Conservation (phyloP, 768 basidiomycete genomes). For the Holtermanniella nyarrowii region DNA sequence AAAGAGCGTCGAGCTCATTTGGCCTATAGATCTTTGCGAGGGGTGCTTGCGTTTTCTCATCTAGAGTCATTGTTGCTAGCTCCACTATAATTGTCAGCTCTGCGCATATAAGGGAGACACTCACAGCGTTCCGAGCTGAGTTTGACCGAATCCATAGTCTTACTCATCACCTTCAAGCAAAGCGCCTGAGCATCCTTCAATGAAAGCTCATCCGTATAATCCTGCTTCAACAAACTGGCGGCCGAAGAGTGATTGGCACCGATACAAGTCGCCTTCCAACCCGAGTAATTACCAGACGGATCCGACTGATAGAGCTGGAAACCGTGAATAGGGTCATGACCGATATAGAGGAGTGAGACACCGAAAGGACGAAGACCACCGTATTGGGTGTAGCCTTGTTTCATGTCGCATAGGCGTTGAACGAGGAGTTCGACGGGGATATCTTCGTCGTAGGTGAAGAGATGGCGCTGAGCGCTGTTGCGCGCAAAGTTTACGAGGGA, state of each 20-base stretch:
- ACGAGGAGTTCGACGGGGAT: conserved; percentile 95
- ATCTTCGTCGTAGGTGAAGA: conserved; percentile 87
- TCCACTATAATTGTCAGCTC: conserved; percentile 56
- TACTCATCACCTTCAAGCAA: conserved; percentile 90
- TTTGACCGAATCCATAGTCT: conserved; percentile 98
- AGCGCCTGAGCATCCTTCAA: conserved; percentile 88
- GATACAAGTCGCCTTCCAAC: conserved; percentile 96
- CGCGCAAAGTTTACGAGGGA: conserved; percentile 92
- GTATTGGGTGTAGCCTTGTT: conserved; percentile 96
- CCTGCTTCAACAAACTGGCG: conserved; percentile 69
- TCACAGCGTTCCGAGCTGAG: conserved; percentile 88
- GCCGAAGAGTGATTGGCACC: conserved; percentile 81
- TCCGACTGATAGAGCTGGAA: conserved; percentile 99
- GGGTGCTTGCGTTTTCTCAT: conserved; percentile 63
- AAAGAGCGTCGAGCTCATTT: conserved; percentile 72
- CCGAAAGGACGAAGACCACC: conserved; percentile 98
- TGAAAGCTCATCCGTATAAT: conserved; percentile 89
- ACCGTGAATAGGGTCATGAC: conserved; percentile 86
- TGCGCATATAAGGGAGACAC: conserved; percentile 32
- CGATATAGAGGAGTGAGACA: conserved; percentile 91
- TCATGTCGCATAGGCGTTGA: conserved; percentile 87
- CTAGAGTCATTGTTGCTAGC: conserved; percentile 85
- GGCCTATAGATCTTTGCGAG: conserved; percentile 87
- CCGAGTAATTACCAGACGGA: conserved; percentile 95
- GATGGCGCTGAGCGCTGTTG: conserved; percentile 76